Evolutionary conservation across 2,329 filamentous ascomycete species (phyloP).

Genomic region (Colletotrichum shisoi): DNA sequence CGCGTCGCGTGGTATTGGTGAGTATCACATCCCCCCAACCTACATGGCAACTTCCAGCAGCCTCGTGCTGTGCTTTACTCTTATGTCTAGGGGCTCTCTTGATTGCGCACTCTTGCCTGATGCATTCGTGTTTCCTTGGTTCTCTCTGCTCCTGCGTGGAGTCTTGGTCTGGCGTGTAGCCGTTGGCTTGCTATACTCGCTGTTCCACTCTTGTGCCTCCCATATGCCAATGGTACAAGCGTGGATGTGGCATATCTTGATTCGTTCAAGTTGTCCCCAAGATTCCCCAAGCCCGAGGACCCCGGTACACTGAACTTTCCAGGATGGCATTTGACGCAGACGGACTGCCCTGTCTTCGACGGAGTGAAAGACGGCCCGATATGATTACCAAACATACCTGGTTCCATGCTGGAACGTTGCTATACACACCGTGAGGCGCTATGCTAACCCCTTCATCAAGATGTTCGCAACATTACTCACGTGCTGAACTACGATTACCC

Average conservation of each 20-base stretch:
- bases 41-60: constrained; percentile 66
- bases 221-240: constrained; percentile 72
- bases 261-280: constrained; percentile 73
- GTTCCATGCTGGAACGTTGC: constrained; percentile 69
- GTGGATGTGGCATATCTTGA: constrained; percentile 83
- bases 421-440: constrained; percentile 63
- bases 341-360: constrained; percentile 66
- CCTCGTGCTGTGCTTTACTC: constrained; percentile 83
- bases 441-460: constrained; percentile 84
- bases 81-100: constrained; percentile 86
- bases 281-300: constrained; percentile 66
- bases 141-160: constrained; percentile 72
- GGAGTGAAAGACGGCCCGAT: constrained; percentile 64
- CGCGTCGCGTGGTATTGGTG: constrained; percentile 99
- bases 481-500: constrained; percentile 99
- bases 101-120: constrained; percentile 92
- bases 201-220: constrained; percentile 76
- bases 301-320: constrained; percentile 62
- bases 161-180: constrained; percentile 86
- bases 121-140: constrained; percentile 84
- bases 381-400: constrained; percentile 58
- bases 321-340: constrained; percentile 66
- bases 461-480: constrained; percentile 99
- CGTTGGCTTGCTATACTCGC: constrained; percentile 72
- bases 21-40: constrained; percentile 69